Evolutionary conservation across 202 grass and related monocot species (phyloP).

Genomic region (Thinopyrum obtusiflorum): DNA sequence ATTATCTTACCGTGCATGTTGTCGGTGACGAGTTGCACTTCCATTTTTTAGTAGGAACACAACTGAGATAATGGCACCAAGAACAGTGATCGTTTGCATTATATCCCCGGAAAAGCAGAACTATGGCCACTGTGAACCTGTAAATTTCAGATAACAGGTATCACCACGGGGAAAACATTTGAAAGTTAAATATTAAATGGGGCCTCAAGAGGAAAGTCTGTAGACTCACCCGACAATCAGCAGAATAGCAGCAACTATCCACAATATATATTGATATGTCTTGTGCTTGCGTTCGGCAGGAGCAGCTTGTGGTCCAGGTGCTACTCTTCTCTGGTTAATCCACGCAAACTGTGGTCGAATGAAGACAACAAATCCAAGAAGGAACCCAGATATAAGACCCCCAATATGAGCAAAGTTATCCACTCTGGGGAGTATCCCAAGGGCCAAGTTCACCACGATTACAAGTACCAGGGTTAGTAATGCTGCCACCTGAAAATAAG

Average conservation of each 20-base stretch:
- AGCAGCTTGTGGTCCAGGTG: constrained; percentile 19
- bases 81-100: constrained; percentile 76
- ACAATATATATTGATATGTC: constrained; percentile 73
- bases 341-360: constrained; percentile 76
- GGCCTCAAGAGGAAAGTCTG: neutral
- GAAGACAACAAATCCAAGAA: constrained; percentile 82
- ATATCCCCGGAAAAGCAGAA: constrained; percentile 67
- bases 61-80: constrained; percentile 84
- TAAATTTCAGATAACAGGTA: constrained; percentile 19
- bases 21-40: constrained; percentile 51
- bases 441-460: constrained; percentile 70
- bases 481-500: constrained; percentile 56
- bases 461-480: constrained; percentile 54
- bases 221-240: constrained; percentile 54
- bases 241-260: constrained; percentile 42
- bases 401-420: constrained; percentile 98
- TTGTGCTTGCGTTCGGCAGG: constrained; percentile 61
- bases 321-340: constrained; percentile 40
- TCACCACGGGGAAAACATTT: neutral
- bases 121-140: constrained; percentile 57
- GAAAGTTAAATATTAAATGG: neutral
- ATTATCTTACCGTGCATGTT: constrained; percentile 48
- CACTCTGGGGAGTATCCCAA: constrained; percentile 72
- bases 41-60: constrained; percentile 64
- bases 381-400: constrained; percentile 80